phyloP scores from a whole-genome alignment of 306 rosid genomes.

The Hylodesmum podocarpum region DNA sequence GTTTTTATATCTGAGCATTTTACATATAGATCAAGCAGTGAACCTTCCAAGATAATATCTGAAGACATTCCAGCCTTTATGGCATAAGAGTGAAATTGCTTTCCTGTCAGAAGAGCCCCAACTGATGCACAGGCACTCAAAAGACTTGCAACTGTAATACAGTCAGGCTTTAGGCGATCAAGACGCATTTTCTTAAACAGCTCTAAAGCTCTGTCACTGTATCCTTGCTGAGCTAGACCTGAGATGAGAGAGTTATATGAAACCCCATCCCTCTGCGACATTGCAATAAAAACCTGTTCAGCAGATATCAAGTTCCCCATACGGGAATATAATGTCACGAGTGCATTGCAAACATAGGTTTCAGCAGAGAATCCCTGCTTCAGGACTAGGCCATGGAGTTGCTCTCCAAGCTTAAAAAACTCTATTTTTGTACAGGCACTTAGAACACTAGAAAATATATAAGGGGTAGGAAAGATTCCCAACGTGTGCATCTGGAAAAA shows the following conservation, averaged over 20 bases:
- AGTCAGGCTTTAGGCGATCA: slow-evolving; percentile 71
- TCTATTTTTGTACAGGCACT: slow-evolving; percentile 74
- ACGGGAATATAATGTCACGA: slow-evolving; percentile 71
- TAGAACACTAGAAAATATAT: slow-evolving; percentile 70
- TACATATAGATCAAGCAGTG: slow-evolving; percentile 87
- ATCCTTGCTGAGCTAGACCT: slow-evolving; percentile 76
- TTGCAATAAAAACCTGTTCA: slow-evolving; percentile 58
- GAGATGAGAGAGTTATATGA: slow-evolving; percentile 89
- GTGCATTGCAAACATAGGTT: slow-evolving; percentile 87
- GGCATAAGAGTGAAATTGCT: slow-evolving; percentile 75
- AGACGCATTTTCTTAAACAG: slow-evolving; percentile 66
- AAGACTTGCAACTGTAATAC: slow-evolving; percentile 81
- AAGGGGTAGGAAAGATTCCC: slow-evolving; percentile 70
- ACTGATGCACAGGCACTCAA: slow-evolving; percentile 72
- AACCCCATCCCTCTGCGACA: slow-evolving; percentile 65
- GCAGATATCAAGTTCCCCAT: slow-evolving; percentile 59
- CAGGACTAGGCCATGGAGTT: slow-evolving; percentile 71
- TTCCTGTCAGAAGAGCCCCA: slow-evolving; percentile 61
- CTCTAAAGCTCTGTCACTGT: slow-evolving; percentile 55
- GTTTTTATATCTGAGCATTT: slow-evolving; percentile 72
- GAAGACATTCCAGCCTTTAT: slow-evolving; percentile 77
- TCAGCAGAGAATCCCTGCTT: slow-evolving; percentile 76
- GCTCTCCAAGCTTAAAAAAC: slow-evolving; percentile 56
- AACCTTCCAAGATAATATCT: slow-evolving; percentile 78
- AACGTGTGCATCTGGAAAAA: slow-evolving; percentile 67